Evolutionary conservation across 2,329 filamentous ascomycete species (phyloP).

Genomic region (Endothia cerciana): DNA sequence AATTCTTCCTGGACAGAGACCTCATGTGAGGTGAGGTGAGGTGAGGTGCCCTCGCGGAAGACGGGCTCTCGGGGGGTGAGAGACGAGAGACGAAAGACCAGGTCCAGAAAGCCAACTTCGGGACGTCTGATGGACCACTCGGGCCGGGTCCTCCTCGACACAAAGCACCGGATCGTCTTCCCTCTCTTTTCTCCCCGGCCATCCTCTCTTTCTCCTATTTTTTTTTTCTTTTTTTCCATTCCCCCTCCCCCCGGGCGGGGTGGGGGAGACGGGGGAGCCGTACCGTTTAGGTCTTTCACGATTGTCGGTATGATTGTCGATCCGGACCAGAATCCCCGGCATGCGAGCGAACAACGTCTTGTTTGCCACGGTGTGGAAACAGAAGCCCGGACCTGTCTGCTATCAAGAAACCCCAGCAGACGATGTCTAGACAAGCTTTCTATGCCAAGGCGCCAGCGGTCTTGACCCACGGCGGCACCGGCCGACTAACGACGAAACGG

Average conservation of each 20-base stretch:
- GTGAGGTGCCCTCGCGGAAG: too few species aligned
- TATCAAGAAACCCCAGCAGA: background rate
- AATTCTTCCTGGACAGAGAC: too few species aligned
- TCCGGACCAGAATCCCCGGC: background rate
- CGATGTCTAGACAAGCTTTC: slow-evolving; percentile 5
- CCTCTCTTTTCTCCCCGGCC: background rate
- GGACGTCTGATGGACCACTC: too few species aligned
- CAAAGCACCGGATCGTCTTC: background rate
- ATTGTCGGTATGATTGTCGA: background rate
- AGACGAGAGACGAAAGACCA: too few species aligned
- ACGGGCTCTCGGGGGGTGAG: too few species aligned
- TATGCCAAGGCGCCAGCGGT: background rate
- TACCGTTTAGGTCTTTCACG: too few species aligned
- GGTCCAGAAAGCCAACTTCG: background rate
- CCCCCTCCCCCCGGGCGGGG: too few species aligned
- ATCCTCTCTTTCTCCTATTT: too few species aligned
- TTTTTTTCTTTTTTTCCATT: too few species aligned
- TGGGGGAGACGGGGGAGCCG: too few species aligned
- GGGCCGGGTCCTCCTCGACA: too few species aligned
- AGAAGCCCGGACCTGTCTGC: background rate
- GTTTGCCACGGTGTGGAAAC: background rate
- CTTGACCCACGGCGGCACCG: background rate
- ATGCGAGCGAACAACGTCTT: background rate
- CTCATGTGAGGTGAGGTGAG: too few species aligned
- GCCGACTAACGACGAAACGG: background rate